These are phyloP conservation scores for Domatiomyces catenatus DNA, from an alignment of 2,329 filamentous ascomycete species.

Conservation along the genomic window DNA sequence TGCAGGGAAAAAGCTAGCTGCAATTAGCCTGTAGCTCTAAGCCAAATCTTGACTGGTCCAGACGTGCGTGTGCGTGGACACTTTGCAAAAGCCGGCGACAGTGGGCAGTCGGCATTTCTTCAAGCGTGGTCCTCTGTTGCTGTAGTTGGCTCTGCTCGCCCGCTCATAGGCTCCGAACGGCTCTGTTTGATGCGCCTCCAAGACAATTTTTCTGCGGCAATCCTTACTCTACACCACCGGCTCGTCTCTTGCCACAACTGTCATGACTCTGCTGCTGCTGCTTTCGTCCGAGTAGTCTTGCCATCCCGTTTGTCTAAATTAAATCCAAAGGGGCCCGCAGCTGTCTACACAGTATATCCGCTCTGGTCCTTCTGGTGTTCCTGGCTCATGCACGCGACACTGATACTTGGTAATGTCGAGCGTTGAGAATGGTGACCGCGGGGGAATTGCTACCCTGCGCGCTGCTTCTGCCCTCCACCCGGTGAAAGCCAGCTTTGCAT, in stretches of 20 bases:
- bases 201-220: neutral
- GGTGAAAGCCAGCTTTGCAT: constrained; percentile 16
- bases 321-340: neutral
- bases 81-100: neutral
- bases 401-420: constrained; percentile 15
- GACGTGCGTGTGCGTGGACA: neutral
- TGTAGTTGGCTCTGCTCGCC: neutral
- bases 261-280: neutral
- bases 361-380: neutral
- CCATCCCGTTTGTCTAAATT: neutral
- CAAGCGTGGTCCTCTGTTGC: neutral
- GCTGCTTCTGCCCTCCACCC: constrained; percentile 19
- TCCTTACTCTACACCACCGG: neutral
- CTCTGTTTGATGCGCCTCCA: neutral
- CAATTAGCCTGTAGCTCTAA: neutral
- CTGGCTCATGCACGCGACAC: neutral
- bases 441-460: constrained; percentile 19
- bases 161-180: neutral
- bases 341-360: neutral
- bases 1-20: neutral
- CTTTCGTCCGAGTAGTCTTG: neutral
- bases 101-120: neutral
- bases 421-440: constrained; percentile 22
- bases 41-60: neutral
- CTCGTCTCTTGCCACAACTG: neutral